Conservation (phyloP, 1,284 basidiomycete species). For the Rhodotorula sp. region DNA sequence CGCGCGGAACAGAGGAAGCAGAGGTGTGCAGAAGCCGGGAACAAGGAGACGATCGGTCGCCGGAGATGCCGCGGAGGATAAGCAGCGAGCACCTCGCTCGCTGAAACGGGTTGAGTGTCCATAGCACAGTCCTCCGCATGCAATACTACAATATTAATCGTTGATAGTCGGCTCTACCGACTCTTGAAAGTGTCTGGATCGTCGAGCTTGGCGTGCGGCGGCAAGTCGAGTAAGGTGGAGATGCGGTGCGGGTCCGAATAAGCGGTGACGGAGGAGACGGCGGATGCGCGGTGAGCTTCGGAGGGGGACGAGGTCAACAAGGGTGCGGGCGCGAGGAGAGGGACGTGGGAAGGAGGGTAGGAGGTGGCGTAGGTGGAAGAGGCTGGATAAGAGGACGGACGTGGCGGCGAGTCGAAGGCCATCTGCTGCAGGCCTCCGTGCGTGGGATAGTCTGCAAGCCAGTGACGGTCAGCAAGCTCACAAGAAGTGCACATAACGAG, state of each 20-base stretch:
- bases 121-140: too few species aligned
- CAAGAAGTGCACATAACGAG: background rate
- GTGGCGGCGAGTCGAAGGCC: background rate
- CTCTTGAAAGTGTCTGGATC: conserved; percentile 1
- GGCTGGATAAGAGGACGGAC: background rate
- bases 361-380: background rate
- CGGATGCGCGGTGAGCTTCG: background rate
- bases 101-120: too few species aligned
- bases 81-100: too few species aligned
- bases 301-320: background rate
- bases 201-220: conserved; percentile 3
- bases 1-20: too few species aligned
- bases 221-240: background rate
- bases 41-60: too few species aligned
- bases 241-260: background rate
- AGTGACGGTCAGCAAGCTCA: background rate
- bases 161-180: background rate
- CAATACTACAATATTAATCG: background rate
- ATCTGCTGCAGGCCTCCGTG: too few species aligned
- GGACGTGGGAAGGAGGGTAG: background rate
- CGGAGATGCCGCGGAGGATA: too few species aligned
- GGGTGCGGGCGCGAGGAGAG: background rate
- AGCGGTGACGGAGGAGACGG: background rate
- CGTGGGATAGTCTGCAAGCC: background rate
- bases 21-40: too few species aligned